phyloP scores from a whole-genome alignment of 345 rosid species.

The Eucalyptus tenuipes region DNA sequence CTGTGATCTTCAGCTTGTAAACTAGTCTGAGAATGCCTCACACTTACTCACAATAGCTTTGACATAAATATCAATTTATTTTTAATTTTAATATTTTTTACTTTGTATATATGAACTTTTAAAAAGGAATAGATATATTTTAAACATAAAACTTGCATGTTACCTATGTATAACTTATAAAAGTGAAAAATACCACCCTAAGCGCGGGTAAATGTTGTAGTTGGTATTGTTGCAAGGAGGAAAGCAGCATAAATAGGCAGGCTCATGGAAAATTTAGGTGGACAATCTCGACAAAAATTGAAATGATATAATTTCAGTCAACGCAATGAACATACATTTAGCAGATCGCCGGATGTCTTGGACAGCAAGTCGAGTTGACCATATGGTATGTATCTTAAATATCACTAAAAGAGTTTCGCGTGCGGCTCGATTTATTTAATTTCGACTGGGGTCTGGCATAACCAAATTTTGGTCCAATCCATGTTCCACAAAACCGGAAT shows the following conservation, averaged over 20 bases:
- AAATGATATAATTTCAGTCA: background rate
- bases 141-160: background rate
- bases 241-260: background rate
- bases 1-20: background rate
- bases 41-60: background rate
- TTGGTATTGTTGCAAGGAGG: background rate
- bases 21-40: background rate
- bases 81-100: background rate
- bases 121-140: background rate
- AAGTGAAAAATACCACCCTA: background rate
- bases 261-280: background rate
- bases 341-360: background rate
- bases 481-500: background rate
- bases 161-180: background rate
- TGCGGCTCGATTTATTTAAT: background rate
- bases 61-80: background rate
- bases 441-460: background rate
- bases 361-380: background rate
- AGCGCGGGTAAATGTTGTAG: background rate
- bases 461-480: background rate
- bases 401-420: background rate
- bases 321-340: background rate
- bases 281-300: background rate
- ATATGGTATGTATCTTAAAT: background rate
- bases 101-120: background rate